Percentiles rank a stretch among this genome's conserved stretches.
Evolutionary conservation across 345 rosid species (phyloP).

Genomic region (Anastatica hierochuntica): DNA sequence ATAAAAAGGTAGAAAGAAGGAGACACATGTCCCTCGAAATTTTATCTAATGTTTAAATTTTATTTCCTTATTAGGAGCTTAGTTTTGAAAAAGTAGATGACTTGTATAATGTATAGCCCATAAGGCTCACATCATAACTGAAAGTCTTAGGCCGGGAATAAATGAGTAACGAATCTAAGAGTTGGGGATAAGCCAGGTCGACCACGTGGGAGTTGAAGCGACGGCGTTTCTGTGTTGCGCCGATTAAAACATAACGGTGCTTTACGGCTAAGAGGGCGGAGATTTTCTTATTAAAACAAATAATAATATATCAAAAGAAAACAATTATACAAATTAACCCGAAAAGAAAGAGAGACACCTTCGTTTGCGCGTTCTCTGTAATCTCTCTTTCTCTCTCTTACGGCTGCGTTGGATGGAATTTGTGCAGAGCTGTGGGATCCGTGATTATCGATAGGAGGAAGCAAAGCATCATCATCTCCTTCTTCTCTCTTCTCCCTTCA

Average conservation of each 20-base stretch:
- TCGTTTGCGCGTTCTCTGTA: conserved; percentile 31
- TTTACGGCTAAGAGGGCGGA: conserved; percentile 16
- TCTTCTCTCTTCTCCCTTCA: conserved; percentile 17
- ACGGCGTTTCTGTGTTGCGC: conserved; percentile 9
- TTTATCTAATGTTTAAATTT: too few relatives aligned
- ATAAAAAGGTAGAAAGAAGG: too few relatives aligned
- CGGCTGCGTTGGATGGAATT: conserved; percentile 30
- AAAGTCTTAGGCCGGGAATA: too few relatives aligned
- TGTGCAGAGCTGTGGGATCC: conserved; percentile 45
- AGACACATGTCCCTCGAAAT: too few relatives aligned
- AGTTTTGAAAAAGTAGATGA: too few relatives aligned
- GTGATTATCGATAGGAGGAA: conserved; percentile 38
- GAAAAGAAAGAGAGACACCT: conserved; percentile 28
- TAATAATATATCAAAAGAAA: not conserved
- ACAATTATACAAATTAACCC: not conserved
- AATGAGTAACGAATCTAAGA: too few relatives aligned
- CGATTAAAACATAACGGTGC: conserved; percentile 20
- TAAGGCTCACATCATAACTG: too few relatives aligned
- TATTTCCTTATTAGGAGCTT: too few relatives aligned
- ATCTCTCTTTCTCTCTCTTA: conserved; percentile 8
- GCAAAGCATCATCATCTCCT: not conserved
- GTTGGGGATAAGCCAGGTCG: conserved; percentile 18
- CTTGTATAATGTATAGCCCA: too few relatives aligned
- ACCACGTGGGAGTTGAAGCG: conserved; percentile 21
- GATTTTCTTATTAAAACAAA: conserved; percentile 3